These are phyloP conservation scores for Colletotrichum cuscutae DNA, from an alignment of 2,329 filamentous ascomycete genomes.

Conservation along the genomic window DNA sequence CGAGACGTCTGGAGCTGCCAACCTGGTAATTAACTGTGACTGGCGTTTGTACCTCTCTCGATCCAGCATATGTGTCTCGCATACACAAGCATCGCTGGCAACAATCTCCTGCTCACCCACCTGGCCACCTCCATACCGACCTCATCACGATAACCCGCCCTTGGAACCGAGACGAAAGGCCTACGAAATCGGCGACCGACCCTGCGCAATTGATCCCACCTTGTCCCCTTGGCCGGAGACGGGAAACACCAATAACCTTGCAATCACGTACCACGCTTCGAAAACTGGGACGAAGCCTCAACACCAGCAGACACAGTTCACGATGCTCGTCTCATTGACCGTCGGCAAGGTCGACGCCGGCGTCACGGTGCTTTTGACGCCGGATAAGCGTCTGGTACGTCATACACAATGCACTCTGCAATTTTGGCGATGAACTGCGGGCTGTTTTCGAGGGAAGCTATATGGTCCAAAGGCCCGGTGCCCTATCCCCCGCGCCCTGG, in stretches of 20 bases:
- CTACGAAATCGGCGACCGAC: not conserved
- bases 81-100: not conserved
- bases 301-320: slow-evolving; percentile 38
- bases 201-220: slow-evolving; percentile 10
- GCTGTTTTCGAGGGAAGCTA: not conserved
- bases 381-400: slow-evolving; percentile 94
- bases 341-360: slow-evolving; percentile 99
- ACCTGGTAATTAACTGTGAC: slow-evolving; percentile 31
- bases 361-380: slow-evolving; percentile 94
- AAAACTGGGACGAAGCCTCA: slow-evolving; percentile 6
- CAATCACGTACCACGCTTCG: slow-evolving; percentile 14
- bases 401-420: slow-evolving; percentile 3
- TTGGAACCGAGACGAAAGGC: not conserved
- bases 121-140: not conserved
- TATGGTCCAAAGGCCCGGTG: not conserved
- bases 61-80: slow-evolving; percentile 27
- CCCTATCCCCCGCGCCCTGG: not conserved
- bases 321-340: slow-evolving; percentile 95
- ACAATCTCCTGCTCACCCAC: not conserved
- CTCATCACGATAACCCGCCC: not conserved
- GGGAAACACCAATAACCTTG: not conserved
- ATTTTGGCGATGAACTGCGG: not conserved
- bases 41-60: slow-evolving; percentile 21
- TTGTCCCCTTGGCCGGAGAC: not conserved
- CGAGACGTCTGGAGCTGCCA: slow-evolving; percentile 31